Base-by-base conservation (phyloP, 768 basidiomycete genomes). In the Naganishia friedmannii region DNA sequence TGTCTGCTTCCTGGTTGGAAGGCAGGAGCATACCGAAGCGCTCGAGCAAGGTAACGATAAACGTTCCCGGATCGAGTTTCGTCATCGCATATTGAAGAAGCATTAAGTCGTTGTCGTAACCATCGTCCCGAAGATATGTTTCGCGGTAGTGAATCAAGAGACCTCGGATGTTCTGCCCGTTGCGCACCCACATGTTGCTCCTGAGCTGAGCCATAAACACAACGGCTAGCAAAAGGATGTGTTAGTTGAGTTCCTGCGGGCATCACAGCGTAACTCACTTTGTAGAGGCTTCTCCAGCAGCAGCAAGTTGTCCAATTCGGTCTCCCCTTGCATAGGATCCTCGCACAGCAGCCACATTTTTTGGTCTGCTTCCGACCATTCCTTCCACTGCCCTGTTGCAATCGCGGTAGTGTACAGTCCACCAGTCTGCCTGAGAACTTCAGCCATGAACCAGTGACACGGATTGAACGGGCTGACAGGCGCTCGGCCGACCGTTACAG, bases 101-200 rank as follows among this genome's bases (percentile, higher is more conserved):
- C 84, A 89, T 93, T 21, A 96, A 84, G 73, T 93, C 96, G 79
- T 97, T 93, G 79, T 99, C 96, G 77, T 95, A 94, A 76, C 95
- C 96, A 7, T 93, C 85, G 79, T 99, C 96, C 23, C 95, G 89
- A 29, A 97, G 87, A 86, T 91, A 90, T 80, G 92, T 93, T 78
- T 98, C 95, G 31, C 93, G 89, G 79, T 99, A 99, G 78, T 98
- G 95, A 65, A 94, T 86, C 4, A 93, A 84, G 79, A 98, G 96
- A 0, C 93, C 93, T 0, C 95, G 89, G 74, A 98, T 94, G 19
- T 90, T 90, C 76, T 93, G 91, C 3, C 96, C 96, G 75, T 99
- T 99, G 66, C 95, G 90, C 9, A 96, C 94, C 96, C 96, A 99
- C 4, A 98, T 85, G 0, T 93, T 93, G 0, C 92, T 90, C 29